Evolutionary conservation across 352 stramenopile species (phyloP).

Genomic region (Peronospora tabacina): DNA sequence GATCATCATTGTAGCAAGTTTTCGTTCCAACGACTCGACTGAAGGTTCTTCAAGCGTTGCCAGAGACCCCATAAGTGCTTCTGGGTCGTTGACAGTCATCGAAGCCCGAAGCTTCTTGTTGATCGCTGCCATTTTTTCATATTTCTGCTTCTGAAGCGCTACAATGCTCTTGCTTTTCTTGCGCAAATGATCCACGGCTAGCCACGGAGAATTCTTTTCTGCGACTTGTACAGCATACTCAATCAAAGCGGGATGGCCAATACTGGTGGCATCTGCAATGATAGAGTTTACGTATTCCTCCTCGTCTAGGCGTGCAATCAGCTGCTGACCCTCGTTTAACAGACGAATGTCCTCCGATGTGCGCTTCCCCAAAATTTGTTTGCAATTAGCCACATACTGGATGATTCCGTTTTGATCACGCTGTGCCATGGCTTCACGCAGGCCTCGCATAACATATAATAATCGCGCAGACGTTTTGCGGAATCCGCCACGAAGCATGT

Average conservation of each 20-base stretch:
- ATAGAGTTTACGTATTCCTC: slow-evolving; percentile 73
- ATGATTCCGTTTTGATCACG: slow-evolving; percentile 57
- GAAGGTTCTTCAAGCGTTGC: slow-evolving; percentile 59
- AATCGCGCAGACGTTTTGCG: slow-evolving; percentile 54
- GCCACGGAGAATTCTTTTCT: slow-evolving; percentile 52
- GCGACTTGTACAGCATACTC: slow-evolving; percentile 56
- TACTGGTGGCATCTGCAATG: slow-evolving; percentile 49
- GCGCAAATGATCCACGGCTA: slow-evolving; percentile 48
- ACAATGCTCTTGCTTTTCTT: slow-evolving; percentile 32
- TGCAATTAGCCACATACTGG: slow-evolving; percentile 49
- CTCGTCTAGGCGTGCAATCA: slow-evolving; percentile 60
- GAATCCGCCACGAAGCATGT: slow-evolving; percentile 65
- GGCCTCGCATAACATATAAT: slow-evolving; percentile 44
- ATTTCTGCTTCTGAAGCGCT: slow-evolving; percentile 27
- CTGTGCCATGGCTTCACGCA: slow-evolving; percentile 48
- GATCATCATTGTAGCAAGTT: slow-evolving; percentile 78
- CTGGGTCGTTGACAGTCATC: slow-evolving; percentile 56
- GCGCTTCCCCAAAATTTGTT: slow-evolving; percentile 46
- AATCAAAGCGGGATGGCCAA: slow-evolving; percentile 49
- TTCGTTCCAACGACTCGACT: slow-evolving; percentile 56
- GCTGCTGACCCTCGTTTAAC: slow-evolving; percentile 37
- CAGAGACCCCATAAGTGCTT: slow-evolving; percentile 61
- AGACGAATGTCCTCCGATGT: slow-evolving; percentile 54
- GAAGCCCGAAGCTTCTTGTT: slow-evolving; percentile 50
- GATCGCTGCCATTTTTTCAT: slow-evolving; percentile 34